phyloP scores from a whole-genome alignment of 163 green algal genomes.

The Chloromonas sp. region DNA sequence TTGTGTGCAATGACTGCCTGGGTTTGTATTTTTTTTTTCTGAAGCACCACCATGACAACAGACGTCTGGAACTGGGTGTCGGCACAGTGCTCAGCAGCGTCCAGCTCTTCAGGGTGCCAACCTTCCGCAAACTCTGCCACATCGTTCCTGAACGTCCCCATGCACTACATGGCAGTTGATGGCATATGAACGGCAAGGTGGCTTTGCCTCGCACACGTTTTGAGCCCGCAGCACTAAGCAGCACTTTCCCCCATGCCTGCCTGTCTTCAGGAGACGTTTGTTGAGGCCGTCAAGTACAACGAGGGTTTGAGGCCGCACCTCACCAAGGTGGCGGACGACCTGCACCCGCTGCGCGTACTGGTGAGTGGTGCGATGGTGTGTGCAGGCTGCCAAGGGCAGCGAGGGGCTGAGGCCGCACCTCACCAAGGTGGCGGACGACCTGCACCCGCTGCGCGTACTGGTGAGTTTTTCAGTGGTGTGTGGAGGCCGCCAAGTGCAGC shows the following conservation, averaged over 20 bases:
- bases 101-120: too few species aligned
- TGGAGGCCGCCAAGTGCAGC: constrained; percentile 69
- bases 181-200: too few species aligned
- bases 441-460: constrained; percentile 81
- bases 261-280: constrained; percentile 27
- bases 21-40: too few species aligned
- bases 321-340: constrained; percentile 77
- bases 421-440: background rate
- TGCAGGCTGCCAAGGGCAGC: constrained; percentile 69
- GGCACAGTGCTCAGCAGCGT: too few species aligned
- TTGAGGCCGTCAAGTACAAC: constrained; percentile 69
- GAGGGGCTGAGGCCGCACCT: constrained; percentile 66
- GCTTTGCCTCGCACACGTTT: too few species aligned
- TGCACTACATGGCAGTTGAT: too few species aligned
- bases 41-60: too few species aligned
- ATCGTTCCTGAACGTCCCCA: too few species aligned
- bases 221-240: too few species aligned
- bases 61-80: too few species aligned
- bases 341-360: constrained; percentile 81
- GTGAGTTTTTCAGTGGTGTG: constrained; percentile 15
- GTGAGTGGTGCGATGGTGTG: constrained; percentile 10
- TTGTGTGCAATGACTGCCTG: too few species aligned
- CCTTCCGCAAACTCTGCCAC: background rate
- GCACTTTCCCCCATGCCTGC: too few species aligned
- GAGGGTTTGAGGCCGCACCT: constrained; percentile 64